These are phyloP conservation scores for Lindgomyces ingoldianus DNA, from an alignment of 495 filamentous ascomycete genomes.

Conservation along the genomic window DNA sequence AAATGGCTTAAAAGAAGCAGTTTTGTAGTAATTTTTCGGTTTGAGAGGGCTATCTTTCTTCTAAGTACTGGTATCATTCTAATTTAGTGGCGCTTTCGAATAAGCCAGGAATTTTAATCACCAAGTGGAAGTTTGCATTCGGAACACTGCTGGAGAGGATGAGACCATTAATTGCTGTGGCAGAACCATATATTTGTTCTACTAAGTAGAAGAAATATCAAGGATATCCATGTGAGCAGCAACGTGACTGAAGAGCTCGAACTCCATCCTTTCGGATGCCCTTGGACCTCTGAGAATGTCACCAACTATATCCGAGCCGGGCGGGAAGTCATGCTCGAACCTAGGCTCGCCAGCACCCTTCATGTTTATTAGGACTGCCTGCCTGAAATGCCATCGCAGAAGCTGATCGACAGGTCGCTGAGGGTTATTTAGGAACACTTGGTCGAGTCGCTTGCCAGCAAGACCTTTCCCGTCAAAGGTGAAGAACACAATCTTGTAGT, in stretches of 20 bases:
- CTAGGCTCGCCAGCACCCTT: slow-evolving; percentile 46
- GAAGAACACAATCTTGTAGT: slow-evolving; percentile 47
- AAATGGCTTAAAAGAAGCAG: no score
- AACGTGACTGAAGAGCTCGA: slow-evolving; percentile 46
- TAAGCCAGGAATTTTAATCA: no score
- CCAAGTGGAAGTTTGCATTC: no score
- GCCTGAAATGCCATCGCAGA: no score
- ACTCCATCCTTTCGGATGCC: slow-evolving; percentile 43
- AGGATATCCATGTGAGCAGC: slow-evolving; percentile 5
- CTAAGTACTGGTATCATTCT: no score
- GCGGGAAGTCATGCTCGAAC: slow-evolving; percentile 49
- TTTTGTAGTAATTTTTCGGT: no score
- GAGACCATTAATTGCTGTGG: no score
- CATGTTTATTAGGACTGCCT: slow-evolving; percentile 47
- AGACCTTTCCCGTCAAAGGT: slow-evolving; percentile 33
- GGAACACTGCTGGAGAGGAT: no score
- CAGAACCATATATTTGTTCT: no score
- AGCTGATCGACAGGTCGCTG: slow-evolving; percentile 44
- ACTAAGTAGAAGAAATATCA: neutral
- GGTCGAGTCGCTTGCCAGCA: slow-evolving; percentile 44
- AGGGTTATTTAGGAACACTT: slow-evolving; percentile 42
- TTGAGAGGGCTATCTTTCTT: no score
- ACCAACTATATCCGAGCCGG: no score
- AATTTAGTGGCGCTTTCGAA: no score
- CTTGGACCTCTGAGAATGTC: slow-evolving; percentile 45